A percentile compares a stretch with the other conserved stretches of the same genome.
Conservation (phyloP, 306 rosid species). For the Vicia villosa region DNA sequence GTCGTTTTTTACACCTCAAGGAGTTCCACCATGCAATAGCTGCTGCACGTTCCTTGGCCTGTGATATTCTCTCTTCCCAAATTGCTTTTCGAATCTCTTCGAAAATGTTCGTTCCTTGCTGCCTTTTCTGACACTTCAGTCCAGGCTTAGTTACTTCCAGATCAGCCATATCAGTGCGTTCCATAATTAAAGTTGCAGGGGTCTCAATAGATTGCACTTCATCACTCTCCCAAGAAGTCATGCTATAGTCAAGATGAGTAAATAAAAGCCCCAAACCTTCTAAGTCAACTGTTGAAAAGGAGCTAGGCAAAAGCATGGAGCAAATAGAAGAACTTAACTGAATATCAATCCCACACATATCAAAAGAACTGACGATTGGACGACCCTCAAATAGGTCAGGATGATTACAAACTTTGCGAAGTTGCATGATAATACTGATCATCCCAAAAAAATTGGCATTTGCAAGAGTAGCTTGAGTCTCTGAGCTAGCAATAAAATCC, state of each 20-base stretch:
- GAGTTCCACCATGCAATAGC: conserved; percentile 99
- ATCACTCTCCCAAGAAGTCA: conserved; percentile 96
- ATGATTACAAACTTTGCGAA: conserved; percentile 97
- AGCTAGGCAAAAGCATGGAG: conserved; percentile 57
- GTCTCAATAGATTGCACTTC: conserved; percentile 81
- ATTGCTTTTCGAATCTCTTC: conserved; percentile 82
- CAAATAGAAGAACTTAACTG: conserved; percentile 87
- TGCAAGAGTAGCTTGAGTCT: conserved; percentile 96
- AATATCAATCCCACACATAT: conserved; percentile 72
- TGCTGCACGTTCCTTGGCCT: conserved; percentile 73
- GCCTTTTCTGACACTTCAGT: conserved; percentile 50
- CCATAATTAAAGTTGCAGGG: conserved; percentile 69
- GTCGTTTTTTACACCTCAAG: conserved; percentile 75
- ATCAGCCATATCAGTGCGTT: conserved; percentile 47
- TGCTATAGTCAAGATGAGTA: conserved; percentile 79
- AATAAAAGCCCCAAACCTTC: conserved; percentile 78
- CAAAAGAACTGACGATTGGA: conserved; percentile 95
- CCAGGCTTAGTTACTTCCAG: conserved; percentile 65
- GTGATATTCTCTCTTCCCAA: conserved; percentile 80
- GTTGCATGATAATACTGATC: conserved; percentile 97
- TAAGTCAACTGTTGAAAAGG: conserved; percentile 74
- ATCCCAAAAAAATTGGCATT: conserved; percentile 94
- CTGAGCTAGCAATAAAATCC: conserved; percentile 94
- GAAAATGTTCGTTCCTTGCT: conserved; percentile 78
- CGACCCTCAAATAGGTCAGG: conserved; percentile 99